phyloP scores from a whole-genome alignment of 2,329 filamentous ascomycete genomes.

The Diaporthe humulicola region DNA sequence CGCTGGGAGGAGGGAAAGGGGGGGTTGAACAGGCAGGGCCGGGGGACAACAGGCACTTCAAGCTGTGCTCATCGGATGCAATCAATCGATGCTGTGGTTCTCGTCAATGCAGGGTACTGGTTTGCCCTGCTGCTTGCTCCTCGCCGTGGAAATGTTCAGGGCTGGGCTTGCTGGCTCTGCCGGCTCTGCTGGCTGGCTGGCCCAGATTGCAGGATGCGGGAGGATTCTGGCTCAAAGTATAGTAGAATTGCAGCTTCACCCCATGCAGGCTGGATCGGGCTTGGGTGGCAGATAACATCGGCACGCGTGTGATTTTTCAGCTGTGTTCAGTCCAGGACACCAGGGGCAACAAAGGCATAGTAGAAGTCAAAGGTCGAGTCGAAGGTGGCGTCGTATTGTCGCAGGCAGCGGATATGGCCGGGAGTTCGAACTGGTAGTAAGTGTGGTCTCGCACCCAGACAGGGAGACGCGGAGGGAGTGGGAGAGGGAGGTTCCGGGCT shows the following conservation, averaged over 20 bases:
- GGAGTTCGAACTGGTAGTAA: background rate
- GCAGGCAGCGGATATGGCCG: constrained; percentile 11
- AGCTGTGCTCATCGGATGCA: constrained; percentile 18
- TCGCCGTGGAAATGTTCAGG: constrained; percentile 14
- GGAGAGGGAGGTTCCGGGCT: constrained; percentile 16
- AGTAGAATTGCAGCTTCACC: constrained; percentile 20
- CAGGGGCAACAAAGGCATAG: background rate
- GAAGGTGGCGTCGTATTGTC: background rate
- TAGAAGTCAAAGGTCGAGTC: background rate
- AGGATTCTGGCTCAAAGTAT: constrained; percentile 27
- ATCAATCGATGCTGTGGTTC: background rate
- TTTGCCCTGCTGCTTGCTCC: background rate
- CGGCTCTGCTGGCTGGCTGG: background rate
- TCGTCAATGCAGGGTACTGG: background rate
- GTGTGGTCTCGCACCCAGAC: background rate
- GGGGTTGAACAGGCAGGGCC: background rate
- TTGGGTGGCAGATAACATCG: background rate
- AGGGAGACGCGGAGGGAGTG: background rate
- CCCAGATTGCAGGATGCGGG: constrained; percentile 27
- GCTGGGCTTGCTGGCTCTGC: background rate
- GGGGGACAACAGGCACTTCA: background rate
- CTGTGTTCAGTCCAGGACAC: background rate
- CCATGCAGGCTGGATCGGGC: background rate
- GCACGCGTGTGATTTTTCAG: background rate
- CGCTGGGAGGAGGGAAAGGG: background rate